Evolutionary conservation across 2,329 filamentous ascomycete genomes (phyloP).

Genomic region (Diaporthe sp.): DNA sequence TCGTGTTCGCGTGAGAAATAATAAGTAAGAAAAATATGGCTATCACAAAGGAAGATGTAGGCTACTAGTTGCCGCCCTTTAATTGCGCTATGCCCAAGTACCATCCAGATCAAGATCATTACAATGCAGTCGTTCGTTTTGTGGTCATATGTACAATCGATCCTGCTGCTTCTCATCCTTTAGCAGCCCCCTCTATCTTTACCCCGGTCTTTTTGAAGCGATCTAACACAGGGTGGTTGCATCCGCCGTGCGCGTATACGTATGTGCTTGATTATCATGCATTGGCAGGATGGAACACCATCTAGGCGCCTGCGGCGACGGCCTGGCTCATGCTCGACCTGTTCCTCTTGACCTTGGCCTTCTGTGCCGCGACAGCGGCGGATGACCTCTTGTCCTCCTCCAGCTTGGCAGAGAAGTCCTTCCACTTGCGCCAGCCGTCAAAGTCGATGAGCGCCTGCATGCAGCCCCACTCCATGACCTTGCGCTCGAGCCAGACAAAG

Average conservation of each 20-base stretch:
- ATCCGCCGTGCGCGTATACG: not conserved
- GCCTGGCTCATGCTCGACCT: slow-evolving; percentile 29
- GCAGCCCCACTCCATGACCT: slow-evolving; percentile 99
- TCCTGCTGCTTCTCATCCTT: not conserved
- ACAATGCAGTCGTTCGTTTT: slow-evolving; percentile 10
- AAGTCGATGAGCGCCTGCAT: slow-evolving; percentile 99
- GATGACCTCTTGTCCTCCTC: slow-evolving; percentile 28
- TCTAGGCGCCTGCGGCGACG: slow-evolving; percentile 31
- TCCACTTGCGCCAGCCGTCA: slow-evolving; percentile 98
- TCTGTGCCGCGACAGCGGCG: slow-evolving; percentile 17
- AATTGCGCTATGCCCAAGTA: slow-evolving; percentile 1
- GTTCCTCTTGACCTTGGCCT: slow-evolving; percentile 36
- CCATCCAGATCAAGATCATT: slow-evolving; percentile 18
- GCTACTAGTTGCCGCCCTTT: not conserved
- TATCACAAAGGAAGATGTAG: slow-evolving; percentile 17
- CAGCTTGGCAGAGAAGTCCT: slow-evolving; percentile 74
- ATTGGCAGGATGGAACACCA: too few species aligned
- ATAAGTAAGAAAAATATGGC: not conserved
- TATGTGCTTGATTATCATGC: not conserved
- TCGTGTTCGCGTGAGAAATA: slow-evolving; percentile 22
- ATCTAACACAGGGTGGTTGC: not conserved
- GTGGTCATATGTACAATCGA: not conserved
- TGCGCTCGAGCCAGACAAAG: slow-evolving; percentile 96
- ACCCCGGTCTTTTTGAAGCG: not conserved
- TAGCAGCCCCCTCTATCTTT: not conserved